These are phyloP conservation scores for Pigoraptor vietnamica DNA, from an alignment of 78 protist genomes.

Conservation along the genomic window DNA sequence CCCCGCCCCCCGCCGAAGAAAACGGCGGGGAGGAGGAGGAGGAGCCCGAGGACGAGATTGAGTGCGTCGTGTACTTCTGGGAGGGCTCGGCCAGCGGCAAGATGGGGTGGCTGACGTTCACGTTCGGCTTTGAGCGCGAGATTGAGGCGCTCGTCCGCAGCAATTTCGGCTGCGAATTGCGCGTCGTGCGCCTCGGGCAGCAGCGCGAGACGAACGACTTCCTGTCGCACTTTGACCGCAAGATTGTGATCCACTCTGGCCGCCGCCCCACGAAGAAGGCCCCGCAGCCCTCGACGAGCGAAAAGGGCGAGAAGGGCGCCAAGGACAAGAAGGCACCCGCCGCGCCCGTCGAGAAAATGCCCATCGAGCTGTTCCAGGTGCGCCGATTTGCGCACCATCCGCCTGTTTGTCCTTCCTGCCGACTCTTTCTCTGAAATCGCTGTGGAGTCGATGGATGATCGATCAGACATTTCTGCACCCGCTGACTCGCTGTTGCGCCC, in stretches of 20 bases:
- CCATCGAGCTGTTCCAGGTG: not conserved
- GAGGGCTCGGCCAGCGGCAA: not conserved
- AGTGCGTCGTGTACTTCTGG: not conserved
- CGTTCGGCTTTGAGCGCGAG: not conserved
- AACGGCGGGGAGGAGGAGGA: not conserved
- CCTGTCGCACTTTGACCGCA: not conserved
- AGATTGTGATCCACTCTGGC: not conserved
- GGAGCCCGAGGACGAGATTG: not conserved
- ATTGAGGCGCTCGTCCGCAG: not conserved
- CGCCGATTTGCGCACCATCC: not conserved
- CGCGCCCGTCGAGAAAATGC: not conserved
- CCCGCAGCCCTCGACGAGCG: not conserved
- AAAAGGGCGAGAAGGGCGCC: not conserved
- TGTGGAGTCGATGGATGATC: no score
- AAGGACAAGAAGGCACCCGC: not conserved
- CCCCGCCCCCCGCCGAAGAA: no score
- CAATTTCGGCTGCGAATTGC: not conserved
- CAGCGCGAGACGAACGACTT: not conserved
- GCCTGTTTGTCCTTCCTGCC: no score
- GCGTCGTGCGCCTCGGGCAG: not conserved
- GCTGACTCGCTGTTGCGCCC: not conserved
- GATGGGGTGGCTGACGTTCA: not conserved
- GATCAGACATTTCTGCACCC: not conserved
- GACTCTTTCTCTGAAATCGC: no score
- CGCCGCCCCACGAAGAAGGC: not conserved